Conservation (phyloP, 352 stramenopile genomes). For the Phytophthora pinifolia region DNA sequence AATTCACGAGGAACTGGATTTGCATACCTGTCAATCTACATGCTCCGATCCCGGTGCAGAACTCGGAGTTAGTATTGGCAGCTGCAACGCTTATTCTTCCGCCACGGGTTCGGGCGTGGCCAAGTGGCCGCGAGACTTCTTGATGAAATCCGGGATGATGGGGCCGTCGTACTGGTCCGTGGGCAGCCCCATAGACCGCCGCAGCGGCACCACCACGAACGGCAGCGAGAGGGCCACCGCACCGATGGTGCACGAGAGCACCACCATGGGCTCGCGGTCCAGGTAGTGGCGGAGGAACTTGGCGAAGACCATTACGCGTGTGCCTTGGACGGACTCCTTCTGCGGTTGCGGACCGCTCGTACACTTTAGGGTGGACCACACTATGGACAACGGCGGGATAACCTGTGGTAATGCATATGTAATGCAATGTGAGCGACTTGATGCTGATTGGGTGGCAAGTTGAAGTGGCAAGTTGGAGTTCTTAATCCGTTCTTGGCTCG, state of each 20-base stretch:
- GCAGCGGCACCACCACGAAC: conserved; percentile 79
- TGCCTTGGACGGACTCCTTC: conserved; percentile 5
- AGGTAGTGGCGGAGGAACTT: conserved; percentile 86
- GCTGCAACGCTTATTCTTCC: conserved; percentile 31
- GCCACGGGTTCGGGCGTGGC: conserved; percentile 30
- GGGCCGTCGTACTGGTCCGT: conserved; percentile 91
- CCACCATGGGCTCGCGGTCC: conserved; percentile 85
- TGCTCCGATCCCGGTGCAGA: neutral
- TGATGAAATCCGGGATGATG: conserved; percentile 69
- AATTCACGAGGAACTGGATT: neutral
- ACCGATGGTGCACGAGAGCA: conserved; percentile 80
- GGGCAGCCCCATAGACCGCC: conserved; percentile 80
- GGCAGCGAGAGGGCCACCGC: conserved; percentile 66
- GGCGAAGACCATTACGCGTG: conserved; percentile 35
- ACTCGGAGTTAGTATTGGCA: conserved; percentile 14
- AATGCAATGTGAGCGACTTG: neutral
- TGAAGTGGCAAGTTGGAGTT: conserved; percentile 9
- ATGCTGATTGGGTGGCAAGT: conserved; percentile 8
- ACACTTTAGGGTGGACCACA: conserved; percentile 14
- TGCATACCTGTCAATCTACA: conserved; percentile 15
- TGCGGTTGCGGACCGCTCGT: conserved; percentile 26
- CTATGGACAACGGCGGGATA: conserved; percentile 5
- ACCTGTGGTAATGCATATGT: neutral
- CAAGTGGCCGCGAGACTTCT: conserved; percentile 77
- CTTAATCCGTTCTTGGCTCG: too few species aligned